Conservation (phyloP, 2,329 filamentous ascomycete species). For the Trichocomaceae sp. region DNA sequence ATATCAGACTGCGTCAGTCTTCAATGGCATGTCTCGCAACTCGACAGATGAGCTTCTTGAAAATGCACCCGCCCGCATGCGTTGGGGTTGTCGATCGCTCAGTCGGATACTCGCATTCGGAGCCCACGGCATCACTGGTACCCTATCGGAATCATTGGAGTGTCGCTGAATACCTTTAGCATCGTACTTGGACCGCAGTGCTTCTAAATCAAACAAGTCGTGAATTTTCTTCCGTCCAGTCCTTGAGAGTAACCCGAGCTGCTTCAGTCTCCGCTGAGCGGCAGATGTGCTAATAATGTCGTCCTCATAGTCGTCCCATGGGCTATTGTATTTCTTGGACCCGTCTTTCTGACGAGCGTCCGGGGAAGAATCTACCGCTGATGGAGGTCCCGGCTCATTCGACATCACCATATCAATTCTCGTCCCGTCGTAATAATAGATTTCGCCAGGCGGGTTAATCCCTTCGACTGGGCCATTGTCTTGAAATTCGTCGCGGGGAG, state of each 20-base stretch:
- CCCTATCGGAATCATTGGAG: slow-evolving; percentile 3
- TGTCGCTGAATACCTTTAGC: not conserved
- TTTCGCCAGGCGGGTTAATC: slow-evolving; percentile 8
- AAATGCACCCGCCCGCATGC: not conserved
- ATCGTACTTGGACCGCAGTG: slow-evolving; percentile 9
- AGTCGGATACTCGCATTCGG: slow-evolving; percentile 16
- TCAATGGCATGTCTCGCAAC: not conserved
- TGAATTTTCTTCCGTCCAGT: slow-evolving; percentile 16
- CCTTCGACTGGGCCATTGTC: not conserved
- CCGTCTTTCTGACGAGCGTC: not conserved
- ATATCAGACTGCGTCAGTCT: not conserved
- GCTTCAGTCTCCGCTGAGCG: slow-evolving; percentile 11
- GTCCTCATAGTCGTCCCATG: slow-evolving; percentile 6
- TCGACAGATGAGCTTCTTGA: not conserved
- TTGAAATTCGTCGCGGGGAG: not conserved
- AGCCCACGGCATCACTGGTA: slow-evolving; percentile 20
- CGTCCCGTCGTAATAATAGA: slow-evolving; percentile 11
- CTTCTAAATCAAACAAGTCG: slow-evolving; percentile 19
- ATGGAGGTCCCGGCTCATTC: not conserved
- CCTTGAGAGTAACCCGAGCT: slow-evolving; percentile 12
- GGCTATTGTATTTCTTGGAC: not conserved
- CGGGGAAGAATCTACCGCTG: not conserved
- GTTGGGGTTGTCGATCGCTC: not conserved
- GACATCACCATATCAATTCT: not conserved
- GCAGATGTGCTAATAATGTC: slow-evolving; percentile 5